These are phyloP conservation scores for Viola pubescens DNA, from an alignment of 441 rosid species.

Conservation along the genomic window DNA sequence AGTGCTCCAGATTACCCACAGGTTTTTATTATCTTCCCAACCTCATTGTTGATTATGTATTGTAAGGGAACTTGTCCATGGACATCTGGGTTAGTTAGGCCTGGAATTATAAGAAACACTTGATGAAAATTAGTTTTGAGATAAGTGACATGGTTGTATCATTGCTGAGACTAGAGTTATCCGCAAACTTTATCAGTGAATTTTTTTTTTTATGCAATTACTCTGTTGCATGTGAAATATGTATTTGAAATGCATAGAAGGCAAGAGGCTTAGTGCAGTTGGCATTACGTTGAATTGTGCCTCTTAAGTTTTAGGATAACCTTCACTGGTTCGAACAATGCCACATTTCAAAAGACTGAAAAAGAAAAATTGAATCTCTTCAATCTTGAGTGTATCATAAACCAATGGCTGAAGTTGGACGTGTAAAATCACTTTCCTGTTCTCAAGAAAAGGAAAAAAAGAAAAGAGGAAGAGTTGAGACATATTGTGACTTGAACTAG, in stretches of 20 bases:
- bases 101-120: neutral
- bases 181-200: neutral
- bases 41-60: neutral
- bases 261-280: neutral
- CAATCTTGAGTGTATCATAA: neutral
- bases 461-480: too few relatives aligned
- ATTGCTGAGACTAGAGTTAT: neutral
- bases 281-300: neutral
- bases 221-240: neutral
- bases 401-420: neutral
- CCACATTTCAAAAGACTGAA: neutral
- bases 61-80: neutral
- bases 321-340: neutral
- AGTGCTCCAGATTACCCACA: conserved; percentile 14
- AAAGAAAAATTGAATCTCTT: neutral
- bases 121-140: neutral
- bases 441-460: neutral
- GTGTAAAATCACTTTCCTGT: neutral
- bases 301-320: neutral
- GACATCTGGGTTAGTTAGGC: neutral
- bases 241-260: neutral
- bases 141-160: neutral
- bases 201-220: neutral
- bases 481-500: neutral
- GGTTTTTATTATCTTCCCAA: conserved; percentile 15